Evolutionary conservation across 2,329 filamentous ascomycete species (phyloP).

Genomic region (Xylaria sp.): DNA sequence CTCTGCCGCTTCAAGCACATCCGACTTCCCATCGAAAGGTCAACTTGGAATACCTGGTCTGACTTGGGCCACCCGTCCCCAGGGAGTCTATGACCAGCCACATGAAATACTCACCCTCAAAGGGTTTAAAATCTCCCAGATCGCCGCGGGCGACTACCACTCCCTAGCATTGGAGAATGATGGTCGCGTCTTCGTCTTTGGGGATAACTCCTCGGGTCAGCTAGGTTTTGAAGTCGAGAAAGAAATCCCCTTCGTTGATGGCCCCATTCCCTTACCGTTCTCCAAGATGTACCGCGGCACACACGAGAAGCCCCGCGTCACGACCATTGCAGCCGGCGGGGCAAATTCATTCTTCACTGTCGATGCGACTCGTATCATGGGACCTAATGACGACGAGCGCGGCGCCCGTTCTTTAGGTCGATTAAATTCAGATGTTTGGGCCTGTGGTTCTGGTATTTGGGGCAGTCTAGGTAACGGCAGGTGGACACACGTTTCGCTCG

Average conservation of each 20-base stretch:
- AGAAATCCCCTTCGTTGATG: constrained; percentile 67
- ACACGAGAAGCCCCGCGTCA: constrained; percentile 69
- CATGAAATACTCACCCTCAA: constrained; percentile 77
- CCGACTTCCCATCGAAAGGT: constrained; percentile 79
- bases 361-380: constrained; percentile 69
- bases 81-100: constrained; percentile 78
- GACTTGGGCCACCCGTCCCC: constrained; percentile 77
- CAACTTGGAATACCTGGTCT: constrained; percentile 88
- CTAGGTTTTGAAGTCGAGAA: constrained; percentile 77
- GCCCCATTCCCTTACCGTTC: constrained; percentile 72
- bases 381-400: constrained; percentile 45
- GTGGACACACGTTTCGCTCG: constrained; percentile 85
- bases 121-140: constrained; percentile 72
- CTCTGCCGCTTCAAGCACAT: constrained; percentile 80
- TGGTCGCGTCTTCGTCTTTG: constrained; percentile 83
- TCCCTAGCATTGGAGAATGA: constrained; percentile 77
- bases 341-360: constrained; percentile 86
- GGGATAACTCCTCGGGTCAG: constrained; percentile 91
- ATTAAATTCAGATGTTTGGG: constrained; percentile 79
- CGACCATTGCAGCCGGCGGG: constrained; percentile 82
- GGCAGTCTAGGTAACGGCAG: constrained; percentile 83
- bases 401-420: constrained; percentile 53
- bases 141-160: constrained; percentile 87
- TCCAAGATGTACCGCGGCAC: constrained; percentile 74
- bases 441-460: constrained; percentile 83